Evolutionary conservation across 495 filamentous ascomycete species (phyloP).

Genomic region (Penicillium salamii): DNA sequence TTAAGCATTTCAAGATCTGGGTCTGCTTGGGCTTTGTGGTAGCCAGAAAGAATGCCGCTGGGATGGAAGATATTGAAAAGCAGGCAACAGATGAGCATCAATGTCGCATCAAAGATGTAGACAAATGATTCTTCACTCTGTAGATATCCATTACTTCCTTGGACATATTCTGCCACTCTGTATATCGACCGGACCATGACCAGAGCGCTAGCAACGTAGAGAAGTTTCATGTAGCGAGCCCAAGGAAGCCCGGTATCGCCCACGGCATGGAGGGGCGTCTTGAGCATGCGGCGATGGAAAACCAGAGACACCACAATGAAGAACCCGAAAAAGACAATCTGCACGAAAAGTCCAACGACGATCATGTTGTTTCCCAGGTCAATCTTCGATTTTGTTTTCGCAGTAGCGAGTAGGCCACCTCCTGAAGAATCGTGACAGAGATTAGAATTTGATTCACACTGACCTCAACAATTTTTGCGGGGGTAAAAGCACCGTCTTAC

Average conservation of each 20-base stretch:
- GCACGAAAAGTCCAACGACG: constrained; percentile 41
- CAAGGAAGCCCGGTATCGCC: constrained; percentile 30
- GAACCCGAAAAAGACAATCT: constrained; percentile 42
- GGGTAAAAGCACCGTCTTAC: constrained; percentile 16
- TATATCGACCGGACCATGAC: constrained; percentile 62
- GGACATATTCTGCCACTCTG: constrained; percentile 58
- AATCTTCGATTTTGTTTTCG: constrained; percentile 18
- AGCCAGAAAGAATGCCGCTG: constrained; percentile 8
- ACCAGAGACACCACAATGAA: constrained; percentile 38
- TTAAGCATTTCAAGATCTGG: constrained; percentile 16
- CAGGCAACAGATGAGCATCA: constrained; percentile 36
- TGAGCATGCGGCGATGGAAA: constrained; percentile 43
- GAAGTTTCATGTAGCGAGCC: constrained; percentile 42
- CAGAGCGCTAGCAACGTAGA: constrained; percentile 50
- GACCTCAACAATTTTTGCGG: background rate
- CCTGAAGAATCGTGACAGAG: constrained; percentile 33
- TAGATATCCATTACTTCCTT: constrained; percentile 50
- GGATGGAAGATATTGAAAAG: constrained; percentile 41
- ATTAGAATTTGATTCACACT: background rate
- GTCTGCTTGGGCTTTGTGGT: background rate
- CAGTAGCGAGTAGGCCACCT: constrained; percentile 22
- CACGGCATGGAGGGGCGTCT: constrained; percentile 37
- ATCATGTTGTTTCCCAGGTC: constrained; percentile 44
- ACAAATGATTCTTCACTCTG: constrained; percentile 54
- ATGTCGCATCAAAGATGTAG: constrained; percentile 44